Conservation (phyloP, 805 yeast species). For the Kodamaea neixiangensis region DNA sequence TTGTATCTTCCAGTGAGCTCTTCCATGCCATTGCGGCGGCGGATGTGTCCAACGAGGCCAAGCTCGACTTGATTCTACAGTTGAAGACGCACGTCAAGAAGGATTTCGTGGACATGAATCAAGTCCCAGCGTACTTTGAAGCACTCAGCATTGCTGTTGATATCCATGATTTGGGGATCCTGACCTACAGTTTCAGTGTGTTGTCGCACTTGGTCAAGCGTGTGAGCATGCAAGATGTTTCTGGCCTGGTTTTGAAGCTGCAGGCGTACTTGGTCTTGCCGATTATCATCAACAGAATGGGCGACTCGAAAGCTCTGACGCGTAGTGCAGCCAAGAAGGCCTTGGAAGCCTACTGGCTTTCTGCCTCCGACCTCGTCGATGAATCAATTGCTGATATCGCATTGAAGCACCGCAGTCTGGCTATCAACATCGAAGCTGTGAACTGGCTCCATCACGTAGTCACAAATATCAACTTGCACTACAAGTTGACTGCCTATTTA, state of each 20-base stretch:
- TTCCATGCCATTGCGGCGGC: conserved; percentile 20
- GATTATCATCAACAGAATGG: conserved; percentile 47
- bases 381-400: conserved; percentile 45
- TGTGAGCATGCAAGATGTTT: conserved; percentile 56
- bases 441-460: conserved; percentile 46
- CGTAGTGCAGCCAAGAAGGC: conserved; percentile 51
- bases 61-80: conserved; percentile 25
- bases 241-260: conserved; percentile 37
- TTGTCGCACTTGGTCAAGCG: conserved; percentile 59
- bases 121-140: conserved; percentile 53
- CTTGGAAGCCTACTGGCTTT: conserved; percentile 55
- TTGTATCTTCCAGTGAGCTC: conserved; percentile 20
- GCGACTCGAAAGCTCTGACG: conserved; percentile 39
- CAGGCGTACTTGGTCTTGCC: conserved; percentile 52
- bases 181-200: conserved; percentile 48
- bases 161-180: conserved; percentile 38
- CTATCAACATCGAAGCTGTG: conserved; percentile 45
- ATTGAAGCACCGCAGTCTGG: conserved; percentile 37
- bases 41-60: conserved; percentile 14
- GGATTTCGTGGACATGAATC: conserved; percentile 51
- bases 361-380: conserved; percentile 52
- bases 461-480: conserved; percentile 32
- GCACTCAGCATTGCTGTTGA: conserved; percentile 49
- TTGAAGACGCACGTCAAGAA: conserved; percentile 57
- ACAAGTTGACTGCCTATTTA: conserved; percentile 30